These are phyloP conservation scores for Viola pubescens DNA, from an alignment of 441 rosid species.

Conservation along the genomic window DNA sequence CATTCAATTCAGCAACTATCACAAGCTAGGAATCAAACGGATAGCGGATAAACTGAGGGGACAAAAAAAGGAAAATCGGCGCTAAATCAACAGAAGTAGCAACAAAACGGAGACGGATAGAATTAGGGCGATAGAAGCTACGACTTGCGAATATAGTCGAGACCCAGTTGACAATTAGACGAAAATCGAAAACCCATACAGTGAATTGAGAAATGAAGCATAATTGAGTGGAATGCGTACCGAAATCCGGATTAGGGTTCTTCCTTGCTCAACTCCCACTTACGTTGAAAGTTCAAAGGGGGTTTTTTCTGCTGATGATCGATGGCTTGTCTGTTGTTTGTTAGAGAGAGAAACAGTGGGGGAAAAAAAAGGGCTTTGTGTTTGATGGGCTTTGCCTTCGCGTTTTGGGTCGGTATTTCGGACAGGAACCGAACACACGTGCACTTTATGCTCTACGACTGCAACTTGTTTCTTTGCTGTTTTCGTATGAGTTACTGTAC, in stretches of 20 bases:
- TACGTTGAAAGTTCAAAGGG: neutral
- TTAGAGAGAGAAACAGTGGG: neutral
- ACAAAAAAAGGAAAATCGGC: neutral
- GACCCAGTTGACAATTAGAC: constrained; percentile 19
- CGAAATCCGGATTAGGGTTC: neutral
- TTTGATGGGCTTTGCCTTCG: neutral
- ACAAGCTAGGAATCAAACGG: neutral
- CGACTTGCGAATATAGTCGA: constrained; percentile 4
- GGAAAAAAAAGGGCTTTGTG: too few species aligned
- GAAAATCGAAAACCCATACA: constrained; percentile 11
- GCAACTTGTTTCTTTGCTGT: neutral
- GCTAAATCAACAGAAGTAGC: neutral
- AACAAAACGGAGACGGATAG: constrained; percentile 9
- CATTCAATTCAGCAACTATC: neutral
- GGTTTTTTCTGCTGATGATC: constrained; percentile 1
- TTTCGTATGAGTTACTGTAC: too few species aligned
- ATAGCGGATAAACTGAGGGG: neutral
- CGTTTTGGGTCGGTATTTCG: neutral
- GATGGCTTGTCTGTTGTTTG: neutral
- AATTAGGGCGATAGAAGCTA: constrained; percentile 10
- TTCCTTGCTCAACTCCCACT: neutral
- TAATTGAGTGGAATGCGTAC: constrained; percentile 1
- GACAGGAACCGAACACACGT: constrained; percentile 2
- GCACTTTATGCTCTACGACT: neutral
- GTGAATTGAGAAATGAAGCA: neutral